phyloP scores from a whole-genome alignment of 768 basidiomycete species.

The Tephrocybe rancida region DNA sequence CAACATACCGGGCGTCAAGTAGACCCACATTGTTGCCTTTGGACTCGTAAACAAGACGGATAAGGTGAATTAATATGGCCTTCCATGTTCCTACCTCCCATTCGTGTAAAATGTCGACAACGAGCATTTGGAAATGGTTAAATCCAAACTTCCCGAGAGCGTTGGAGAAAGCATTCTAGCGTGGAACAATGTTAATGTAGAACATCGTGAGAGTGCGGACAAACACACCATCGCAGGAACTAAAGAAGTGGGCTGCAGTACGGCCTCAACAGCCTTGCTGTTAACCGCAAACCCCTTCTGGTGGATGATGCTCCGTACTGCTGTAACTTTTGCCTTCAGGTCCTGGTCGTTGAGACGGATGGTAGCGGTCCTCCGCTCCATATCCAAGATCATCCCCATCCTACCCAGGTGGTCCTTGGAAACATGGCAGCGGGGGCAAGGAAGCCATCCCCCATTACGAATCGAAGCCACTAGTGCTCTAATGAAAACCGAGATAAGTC shows the following conservation, averaged over 20 bases:
- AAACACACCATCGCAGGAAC: slow-evolving; percentile 30
- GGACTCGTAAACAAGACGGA: slow-evolving; percentile 25
- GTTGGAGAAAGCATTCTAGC: slow-evolving; percentile 2
- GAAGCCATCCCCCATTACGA: slow-evolving; percentile 17
- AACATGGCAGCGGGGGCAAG: slow-evolving; percentile 20
- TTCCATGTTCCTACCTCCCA: slow-evolving; percentile 30
- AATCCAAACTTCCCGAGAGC: slow-evolving; percentile 14
- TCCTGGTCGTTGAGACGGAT: slow-evolving; percentile 7
- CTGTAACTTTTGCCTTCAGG: slow-evolving; percentile 10
- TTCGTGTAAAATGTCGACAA: slow-evolving; percentile 40
- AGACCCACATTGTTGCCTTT: slow-evolving; percentile 12
- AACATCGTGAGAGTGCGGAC: not conserved
- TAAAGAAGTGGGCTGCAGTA: slow-evolving; percentile 27
- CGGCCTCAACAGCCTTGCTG: slow-evolving; percentile 22
- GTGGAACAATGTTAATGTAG: not conserved
- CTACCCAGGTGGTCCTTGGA: slow-evolving; percentile 5
- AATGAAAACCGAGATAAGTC: not conserved
- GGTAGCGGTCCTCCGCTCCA: not conserved
- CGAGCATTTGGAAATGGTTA: slow-evolving; percentile 27
- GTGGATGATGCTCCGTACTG: slow-evolving; percentile 27
- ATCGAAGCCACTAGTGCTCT: slow-evolving; percentile 24
- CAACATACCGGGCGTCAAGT: slow-evolving; percentile 23
- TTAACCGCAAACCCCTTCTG: slow-evolving; percentile 25
- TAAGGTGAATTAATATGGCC: slow-evolving; percentile 30
- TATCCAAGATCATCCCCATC: slow-evolving; percentile 10